Conservation (phyloP, 148 eudicot species). For the Spergularia bocconei region DNA sequence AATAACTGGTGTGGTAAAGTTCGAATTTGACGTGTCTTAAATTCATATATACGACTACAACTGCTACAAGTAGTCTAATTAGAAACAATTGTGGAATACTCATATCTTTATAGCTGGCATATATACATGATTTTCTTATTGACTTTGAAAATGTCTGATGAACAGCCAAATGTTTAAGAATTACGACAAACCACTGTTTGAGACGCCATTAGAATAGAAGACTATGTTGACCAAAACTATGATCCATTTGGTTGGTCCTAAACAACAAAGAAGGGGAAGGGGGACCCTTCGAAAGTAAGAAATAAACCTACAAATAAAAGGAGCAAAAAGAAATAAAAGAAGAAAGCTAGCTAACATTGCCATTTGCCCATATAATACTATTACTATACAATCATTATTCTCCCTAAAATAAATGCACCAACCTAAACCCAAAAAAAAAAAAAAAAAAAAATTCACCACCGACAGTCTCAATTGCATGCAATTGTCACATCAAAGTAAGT, state of each 20-base stretch:
- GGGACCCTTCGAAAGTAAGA: not conserved
- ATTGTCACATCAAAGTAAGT: constrained; percentile 19
- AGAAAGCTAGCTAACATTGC: not conserved
- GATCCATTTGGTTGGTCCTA: not conserved
- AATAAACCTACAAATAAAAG: not conserved
- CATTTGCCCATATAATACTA: too few species aligned
- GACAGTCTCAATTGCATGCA: constrained; percentile 29
- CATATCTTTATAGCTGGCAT: too few species aligned
- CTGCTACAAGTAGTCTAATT: too few species aligned
- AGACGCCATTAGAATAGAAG: not conserved
- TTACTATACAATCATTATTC: not conserved
- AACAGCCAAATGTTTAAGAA: too few species aligned
- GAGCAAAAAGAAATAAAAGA: not conserved
- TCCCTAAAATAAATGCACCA: not conserved
- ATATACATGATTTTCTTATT: too few species aligned
- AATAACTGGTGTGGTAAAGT: too few species aligned
- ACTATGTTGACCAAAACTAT: not conserved
- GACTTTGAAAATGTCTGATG: too few species aligned
- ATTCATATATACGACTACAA: too few species aligned
- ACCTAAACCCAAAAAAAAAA: not conserved
- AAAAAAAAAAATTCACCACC: constrained; percentile 16
- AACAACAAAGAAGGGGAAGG: not conserved
- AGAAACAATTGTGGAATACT: too few species aligned
- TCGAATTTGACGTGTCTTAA: too few species aligned
- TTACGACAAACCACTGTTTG: too few species aligned